These are phyloP conservation scores for Coemansia sp. DNA, from an alignment of 192 early-diverging fungal species.

Conservation along the genomic window DNA sequence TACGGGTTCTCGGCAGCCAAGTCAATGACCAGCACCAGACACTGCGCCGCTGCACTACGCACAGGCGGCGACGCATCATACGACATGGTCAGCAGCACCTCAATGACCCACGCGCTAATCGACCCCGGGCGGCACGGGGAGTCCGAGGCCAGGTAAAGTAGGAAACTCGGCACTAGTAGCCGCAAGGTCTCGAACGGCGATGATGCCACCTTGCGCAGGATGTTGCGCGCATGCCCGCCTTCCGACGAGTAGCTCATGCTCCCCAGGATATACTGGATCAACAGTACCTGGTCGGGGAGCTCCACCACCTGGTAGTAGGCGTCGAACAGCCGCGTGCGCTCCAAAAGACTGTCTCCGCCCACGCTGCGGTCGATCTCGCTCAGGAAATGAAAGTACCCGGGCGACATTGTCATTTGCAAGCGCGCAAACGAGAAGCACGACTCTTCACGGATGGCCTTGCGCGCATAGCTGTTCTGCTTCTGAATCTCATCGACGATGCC, in stretches of 20 bases:
- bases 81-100: constrained; percentile 25
- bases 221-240: constrained; percentile 42
- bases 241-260: constrained; percentile 35
- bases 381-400: constrained; percentile 48
- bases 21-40: constrained; percentile 35
- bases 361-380: constrained; percentile 34
- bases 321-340: constrained; percentile 43
- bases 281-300: constrained; percentile 37
- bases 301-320: constrained; percentile 49
- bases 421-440: constrained; percentile 48
- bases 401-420: constrained; percentile 50
- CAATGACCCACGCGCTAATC: constrained; percentile 42
- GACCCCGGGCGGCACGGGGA: constrained; percentile 27
- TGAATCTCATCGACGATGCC: constrained; percentile 44
- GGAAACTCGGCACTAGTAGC: constrained; percentile 34
- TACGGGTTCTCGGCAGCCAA: constrained; percentile 41
- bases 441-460: constrained; percentile 31
- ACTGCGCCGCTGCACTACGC: constrained; percentile 37
- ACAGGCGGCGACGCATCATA: constrained; percentile 36
- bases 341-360: constrained; percentile 37
- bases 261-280: constrained; percentile 46
- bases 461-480: constrained; percentile 34
- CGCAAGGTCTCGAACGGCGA: constrained; percentile 42
- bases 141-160: constrained; percentile 36
- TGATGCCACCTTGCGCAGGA: constrained; percentile 40